Conservation (phyloP, 805 yeast species). For the Isabelozyma heimii region DNA sequence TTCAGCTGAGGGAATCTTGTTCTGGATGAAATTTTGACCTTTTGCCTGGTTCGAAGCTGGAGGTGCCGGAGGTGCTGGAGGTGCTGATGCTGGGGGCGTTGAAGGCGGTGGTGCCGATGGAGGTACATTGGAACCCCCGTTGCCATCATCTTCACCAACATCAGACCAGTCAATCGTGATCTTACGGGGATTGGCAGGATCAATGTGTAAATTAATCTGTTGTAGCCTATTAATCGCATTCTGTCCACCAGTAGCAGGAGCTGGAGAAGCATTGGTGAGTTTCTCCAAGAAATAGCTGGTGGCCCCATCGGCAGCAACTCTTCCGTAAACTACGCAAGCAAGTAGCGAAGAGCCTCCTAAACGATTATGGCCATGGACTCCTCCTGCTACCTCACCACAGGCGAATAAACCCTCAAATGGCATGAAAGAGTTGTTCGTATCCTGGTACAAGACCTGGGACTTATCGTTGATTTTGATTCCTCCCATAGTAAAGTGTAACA, state of each 20-base stretch:
- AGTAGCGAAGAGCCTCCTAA: constrained; percentile 43
- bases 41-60: neutral
- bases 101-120: constrained; percentile 1
- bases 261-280: constrained; percentile 17
- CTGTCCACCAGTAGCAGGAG: constrained; percentile 6
- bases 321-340: constrained; percentile 45
- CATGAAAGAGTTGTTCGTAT: constrained; percentile 14
- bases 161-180: constrained; percentile 34
- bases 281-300: constrained; percentile 27
- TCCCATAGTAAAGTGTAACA: constrained; percentile 70
- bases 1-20: constrained; percentile 47
- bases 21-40: constrained; percentile 10
- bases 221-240: constrained; percentile 35
- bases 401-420: constrained; percentile 39
- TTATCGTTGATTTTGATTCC: constrained; percentile 56
- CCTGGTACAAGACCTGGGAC: constrained; percentile 41
- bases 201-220: constrained; percentile 43
- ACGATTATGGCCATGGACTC: constrained; percentile 44
- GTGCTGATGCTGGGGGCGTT: neutral
- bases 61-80: constrained; percentile 2
- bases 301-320: constrained; percentile 43
- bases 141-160: constrained; percentile 1
- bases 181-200: constrained; percentile 32
- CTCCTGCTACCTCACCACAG: constrained; percentile 47
- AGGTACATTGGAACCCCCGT: neutral